Percentiles rank a stretch among this genome's conserved stretches.
These are phyloP conservation scores for Solanum hybrid DNA, from an alignment of 305 asterid species.

Conservation along the genomic window DNA sequence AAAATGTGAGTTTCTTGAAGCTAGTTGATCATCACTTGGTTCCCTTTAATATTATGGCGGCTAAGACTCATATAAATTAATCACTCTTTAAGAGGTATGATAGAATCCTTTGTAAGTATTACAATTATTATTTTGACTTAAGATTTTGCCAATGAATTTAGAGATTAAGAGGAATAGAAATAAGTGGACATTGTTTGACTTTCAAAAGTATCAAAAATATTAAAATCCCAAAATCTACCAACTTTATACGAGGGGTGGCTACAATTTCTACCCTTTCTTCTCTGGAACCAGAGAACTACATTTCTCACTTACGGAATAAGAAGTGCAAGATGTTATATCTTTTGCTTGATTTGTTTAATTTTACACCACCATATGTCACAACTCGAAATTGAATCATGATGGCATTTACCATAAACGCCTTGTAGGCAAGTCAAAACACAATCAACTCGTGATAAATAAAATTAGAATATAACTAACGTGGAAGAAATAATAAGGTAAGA, in stretches of 20 bases:
- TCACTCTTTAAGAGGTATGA: neutral
- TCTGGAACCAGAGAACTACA: neutral
- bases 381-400: neutral
- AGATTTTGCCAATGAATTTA: neutral
- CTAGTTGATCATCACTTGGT: neutral
- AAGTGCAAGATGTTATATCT: neutral
- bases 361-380: neutral
- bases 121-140: neutral
- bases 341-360: neutral
- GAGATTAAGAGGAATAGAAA: too few relatives aligned
- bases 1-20: neutral
- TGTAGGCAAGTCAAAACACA: neutral
- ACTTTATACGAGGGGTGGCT: too few relatives aligned
- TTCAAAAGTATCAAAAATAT: too few relatives aligned
- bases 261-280: too few relatives aligned
- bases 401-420: neutral
- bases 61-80: neutral
- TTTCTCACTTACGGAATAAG: neutral
- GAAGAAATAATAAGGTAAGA: neutral
- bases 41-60: too few relatives aligned
- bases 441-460: neutral
- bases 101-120: neutral
- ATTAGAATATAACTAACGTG: neutral
- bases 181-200: too few relatives aligned
- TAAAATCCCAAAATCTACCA: too few relatives aligned